Percentiles rank a stretch among this genome's conserved stretches.
Evolutionary conservation across 768 basidiomycete species (phyloP).

Genomic region (Kwoniella botswanensis): DNA sequence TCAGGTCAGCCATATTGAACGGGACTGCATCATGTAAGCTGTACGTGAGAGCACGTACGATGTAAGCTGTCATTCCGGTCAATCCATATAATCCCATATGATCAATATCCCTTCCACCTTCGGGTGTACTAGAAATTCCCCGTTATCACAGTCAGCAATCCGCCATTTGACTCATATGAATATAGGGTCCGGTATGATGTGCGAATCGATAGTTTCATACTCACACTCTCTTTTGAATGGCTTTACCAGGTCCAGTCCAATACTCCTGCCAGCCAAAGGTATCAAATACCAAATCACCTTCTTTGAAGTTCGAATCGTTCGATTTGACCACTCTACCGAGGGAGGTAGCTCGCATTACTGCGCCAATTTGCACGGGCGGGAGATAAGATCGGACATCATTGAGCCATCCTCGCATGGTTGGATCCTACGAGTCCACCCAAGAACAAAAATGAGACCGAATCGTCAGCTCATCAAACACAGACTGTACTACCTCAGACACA

Average conservation of each 20-base stretch:
- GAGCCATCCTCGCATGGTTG: constrained; percentile 83
- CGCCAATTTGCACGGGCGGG: constrained; percentile 67
- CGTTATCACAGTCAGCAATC: constrained; percentile 2
- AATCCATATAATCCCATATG: constrained; percentile 78
- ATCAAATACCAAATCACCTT: constrained; percentile 71
- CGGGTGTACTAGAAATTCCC: constrained; percentile 56
- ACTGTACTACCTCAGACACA: too few species aligned
- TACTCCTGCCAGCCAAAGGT: constrained; percentile 55
- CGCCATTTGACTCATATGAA: neutral
- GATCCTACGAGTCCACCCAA: constrained; percentile 82
- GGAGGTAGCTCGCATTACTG: constrained; percentile 73
- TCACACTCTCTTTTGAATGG: constrained; percentile 40
- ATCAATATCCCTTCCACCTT: constrained; percentile 72
- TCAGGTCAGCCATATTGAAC: neutral
- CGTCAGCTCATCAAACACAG: constrained; percentile 8
- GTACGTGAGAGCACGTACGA: constrained; percentile 63
- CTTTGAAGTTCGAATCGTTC: constrained; percentile 64
- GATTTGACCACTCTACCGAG: constrained; percentile 71
- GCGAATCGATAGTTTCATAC: constrained; percentile 9
- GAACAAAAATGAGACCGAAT: too few species aligned
- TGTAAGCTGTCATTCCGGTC: constrained; percentile 84
- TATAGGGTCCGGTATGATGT: too few species aligned
- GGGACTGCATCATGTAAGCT: constrained; percentile 13
- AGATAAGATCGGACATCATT: constrained; percentile 67
- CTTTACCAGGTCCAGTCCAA: constrained; percentile 49